phyloP scores from a whole-genome alignment of 2,329 filamentous ascomycete species.

The Myriosclerotinia curreyana region DNA sequence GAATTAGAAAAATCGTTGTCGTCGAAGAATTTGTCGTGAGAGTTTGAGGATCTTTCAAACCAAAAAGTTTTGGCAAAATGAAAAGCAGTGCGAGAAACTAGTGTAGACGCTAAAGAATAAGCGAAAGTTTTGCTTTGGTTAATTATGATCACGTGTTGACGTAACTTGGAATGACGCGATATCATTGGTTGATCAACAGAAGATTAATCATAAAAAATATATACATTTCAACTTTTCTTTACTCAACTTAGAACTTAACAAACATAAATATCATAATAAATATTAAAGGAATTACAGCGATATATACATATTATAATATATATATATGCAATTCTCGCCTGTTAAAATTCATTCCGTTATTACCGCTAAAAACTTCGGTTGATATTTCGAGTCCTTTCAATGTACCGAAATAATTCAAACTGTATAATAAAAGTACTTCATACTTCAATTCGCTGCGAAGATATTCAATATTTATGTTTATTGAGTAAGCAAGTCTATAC shows the following conservation, averaged over 20 bases:
- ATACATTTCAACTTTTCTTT: no score
- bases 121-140: not conserved
- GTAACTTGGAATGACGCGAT: not conserved
- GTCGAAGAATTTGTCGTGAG: conserved; percentile 22
- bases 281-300: no score
- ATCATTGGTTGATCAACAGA: no score
- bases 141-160: not conserved
- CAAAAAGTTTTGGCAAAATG: conserved; percentile 17
- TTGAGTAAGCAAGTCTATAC: no score
- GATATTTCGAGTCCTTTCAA: not conserved
- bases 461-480: no score
- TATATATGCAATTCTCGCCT: no score
- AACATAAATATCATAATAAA: no score
- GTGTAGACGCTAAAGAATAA: conserved; percentile 17
- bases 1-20: conserved; percentile 44
- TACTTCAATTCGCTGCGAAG: not conserved
- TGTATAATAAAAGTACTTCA: no score
- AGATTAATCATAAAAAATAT: no score
- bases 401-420: not conserved
- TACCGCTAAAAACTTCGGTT: not conserved
- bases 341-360: no score
- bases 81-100: conserved; percentile 21
- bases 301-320: no score
- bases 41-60: conserved; percentile 13
- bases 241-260: no score